Conservation (phyloP, 345 rosid genomes). For the Eutrema japonicum region DNA sequence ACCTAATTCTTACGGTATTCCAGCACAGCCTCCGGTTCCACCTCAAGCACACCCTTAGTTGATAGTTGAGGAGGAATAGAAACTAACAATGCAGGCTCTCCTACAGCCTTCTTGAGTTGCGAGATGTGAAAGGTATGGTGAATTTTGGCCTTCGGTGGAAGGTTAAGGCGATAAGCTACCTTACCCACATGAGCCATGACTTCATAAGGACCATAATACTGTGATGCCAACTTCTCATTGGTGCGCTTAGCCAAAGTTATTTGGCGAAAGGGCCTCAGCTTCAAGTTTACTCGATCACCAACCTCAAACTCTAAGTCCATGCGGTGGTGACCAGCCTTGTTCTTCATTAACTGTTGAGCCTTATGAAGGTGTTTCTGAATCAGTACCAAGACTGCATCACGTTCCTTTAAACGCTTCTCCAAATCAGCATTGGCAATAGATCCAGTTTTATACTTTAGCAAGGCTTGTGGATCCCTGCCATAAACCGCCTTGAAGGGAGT, state of each 20-base stretch:
- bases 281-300: not conserved
- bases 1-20: rapidly evolving
- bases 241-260: not conserved
- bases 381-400: not conserved
- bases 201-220: not conserved
- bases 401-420: not conserved
- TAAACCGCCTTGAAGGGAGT: not conserved
- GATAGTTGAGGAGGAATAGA: no score
- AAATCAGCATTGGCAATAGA: not conserved
- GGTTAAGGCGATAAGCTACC: not conserved
- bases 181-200: not conserved
- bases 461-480: not conserved
- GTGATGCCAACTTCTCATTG: not conserved
- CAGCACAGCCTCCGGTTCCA: no score
- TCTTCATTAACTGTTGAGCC: not conserved
- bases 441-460: not conserved
- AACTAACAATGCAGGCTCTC: no score
- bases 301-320: not conserved
- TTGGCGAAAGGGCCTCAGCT: not conserved
- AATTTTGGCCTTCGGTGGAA: not conserved
- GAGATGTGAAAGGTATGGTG: not conserved
- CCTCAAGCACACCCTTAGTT: no score
- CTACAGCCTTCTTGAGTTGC: not conserved
- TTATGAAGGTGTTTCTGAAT: not conserved
- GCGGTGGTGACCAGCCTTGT: not conserved